These are phyloP conservation scores for Lepidium sativum DNA, from an alignment of 345 rosid genomes.

Conservation along the genomic window DNA sequence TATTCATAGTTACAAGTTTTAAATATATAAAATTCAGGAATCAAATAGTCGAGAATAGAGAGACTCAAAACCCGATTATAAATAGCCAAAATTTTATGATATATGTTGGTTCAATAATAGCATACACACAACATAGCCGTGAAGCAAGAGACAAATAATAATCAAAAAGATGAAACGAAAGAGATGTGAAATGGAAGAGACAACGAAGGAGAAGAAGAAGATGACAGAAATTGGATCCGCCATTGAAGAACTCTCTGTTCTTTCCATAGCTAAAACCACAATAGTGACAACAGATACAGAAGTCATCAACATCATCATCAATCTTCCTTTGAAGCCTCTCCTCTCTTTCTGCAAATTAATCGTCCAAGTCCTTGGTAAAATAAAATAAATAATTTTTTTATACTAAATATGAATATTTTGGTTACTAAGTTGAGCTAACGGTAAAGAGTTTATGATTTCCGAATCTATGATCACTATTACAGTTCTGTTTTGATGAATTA, in stretches of 20 bases:
- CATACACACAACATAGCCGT: constrained; percentile 9
- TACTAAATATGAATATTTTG: background rate
- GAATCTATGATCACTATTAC: background rate
- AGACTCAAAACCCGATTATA: background rate
- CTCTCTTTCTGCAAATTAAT: constrained; percentile 54
- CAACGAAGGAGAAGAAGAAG: constrained; percentile 28
- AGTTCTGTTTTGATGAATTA: background rate
- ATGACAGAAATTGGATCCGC: constrained; percentile 65
- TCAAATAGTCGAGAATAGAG: background rate
- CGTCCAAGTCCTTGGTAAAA: constrained; percentile 85
- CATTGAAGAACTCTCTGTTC: constrained; percentile 65
- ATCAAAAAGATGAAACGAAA: constrained; percentile 52
- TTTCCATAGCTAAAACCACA: constrained; percentile 25
- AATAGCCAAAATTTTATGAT: background rate
- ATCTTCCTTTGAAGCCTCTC: constrained; percentile 56
- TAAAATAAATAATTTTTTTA: too few species aligned
- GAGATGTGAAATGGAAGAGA: constrained; percentile 50
- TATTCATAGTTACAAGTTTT: too few species aligned
- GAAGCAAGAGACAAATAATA: background rate
- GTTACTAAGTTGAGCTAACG: background rate
- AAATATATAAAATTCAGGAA: background rate
- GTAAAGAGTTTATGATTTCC: background rate
- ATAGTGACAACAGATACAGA: constrained; percentile 30
- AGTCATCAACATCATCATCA: constrained; percentile 25
- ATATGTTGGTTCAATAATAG: background rate